Evolutionary conservation across 2,329 filamentous ascomycete genomes (phyloP).

Genomic region (Coniochaeta ligniaria): DNA sequence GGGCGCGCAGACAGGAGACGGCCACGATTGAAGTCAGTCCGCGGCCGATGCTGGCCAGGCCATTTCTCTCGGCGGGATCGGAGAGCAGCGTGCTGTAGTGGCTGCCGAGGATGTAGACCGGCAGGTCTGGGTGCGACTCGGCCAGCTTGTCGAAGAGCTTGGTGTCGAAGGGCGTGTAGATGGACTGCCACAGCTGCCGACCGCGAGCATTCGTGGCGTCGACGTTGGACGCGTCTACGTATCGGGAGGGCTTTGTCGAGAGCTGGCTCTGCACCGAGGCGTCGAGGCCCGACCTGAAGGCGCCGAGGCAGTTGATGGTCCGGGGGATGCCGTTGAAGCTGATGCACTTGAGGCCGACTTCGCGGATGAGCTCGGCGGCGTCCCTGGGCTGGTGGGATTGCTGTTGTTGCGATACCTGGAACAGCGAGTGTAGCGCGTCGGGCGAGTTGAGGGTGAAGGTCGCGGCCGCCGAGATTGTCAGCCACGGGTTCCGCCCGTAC

Average conservation of each 20-base stretch:
- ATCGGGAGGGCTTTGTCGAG: constrained; percentile 48
- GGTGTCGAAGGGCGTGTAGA: constrained; percentile 67
- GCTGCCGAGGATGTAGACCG: constrained; percentile 67
- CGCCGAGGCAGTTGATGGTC: constrained; percentile 74
- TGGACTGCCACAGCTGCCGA: constrained; percentile 62
- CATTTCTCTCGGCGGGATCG: constrained; percentile 48
- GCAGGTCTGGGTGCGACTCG: constrained; percentile 72
- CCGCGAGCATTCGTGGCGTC: constrained; percentile 50
- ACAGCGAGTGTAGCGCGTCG: constrained; percentile 60
- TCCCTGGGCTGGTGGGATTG: constrained; percentile 26
- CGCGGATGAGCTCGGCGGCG: constrained; percentile 65
- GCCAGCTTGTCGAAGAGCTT: constrained; percentile 68
- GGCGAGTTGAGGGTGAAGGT: constrained; percentile 85
- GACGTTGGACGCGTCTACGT: constrained; percentile 44
- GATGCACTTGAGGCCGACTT: constrained; percentile 70
- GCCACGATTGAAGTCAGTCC: constrained; percentile 68
- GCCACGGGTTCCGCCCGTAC: constrained; percentile 58
- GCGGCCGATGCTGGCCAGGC: constrained; percentile 52
- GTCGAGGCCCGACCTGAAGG: constrained; percentile 60
- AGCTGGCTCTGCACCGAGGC: constrained; percentile 44
- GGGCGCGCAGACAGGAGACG: constrained; percentile 66
- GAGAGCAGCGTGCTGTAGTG: constrained; percentile 71
- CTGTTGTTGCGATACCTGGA: constrained; percentile 35
- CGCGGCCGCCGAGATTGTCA: constrained; percentile 67
- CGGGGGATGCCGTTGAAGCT: constrained; percentile 77